Base-by-base conservation (phyloP, 768 basidiomycete species). In the Heimioporus sp. region DNA sequence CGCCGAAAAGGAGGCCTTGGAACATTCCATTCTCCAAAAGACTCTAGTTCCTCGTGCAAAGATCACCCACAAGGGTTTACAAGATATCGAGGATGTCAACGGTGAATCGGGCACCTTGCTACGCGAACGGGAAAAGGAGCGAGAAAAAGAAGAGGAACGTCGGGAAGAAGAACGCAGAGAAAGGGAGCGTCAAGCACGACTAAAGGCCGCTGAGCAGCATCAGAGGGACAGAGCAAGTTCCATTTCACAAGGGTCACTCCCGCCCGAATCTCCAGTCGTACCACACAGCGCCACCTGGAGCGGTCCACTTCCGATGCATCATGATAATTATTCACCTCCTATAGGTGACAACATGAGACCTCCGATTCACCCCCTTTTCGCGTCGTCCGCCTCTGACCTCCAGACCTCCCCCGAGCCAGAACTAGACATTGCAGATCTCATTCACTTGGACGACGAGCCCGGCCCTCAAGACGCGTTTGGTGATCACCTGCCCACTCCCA, bases 31-130 rank as follows among this genome's bases (percentile, higher is more conserved):
- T 59, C 73, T 94, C 53, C 80, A 83, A 64, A 89, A 86, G 69
- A 76, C 80, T 10, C 73, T 75, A 10, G 77, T 80, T 20, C 75
- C 79, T 32, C 78, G 81, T 34, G 89, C 92, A 48, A 95, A 94
- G 69, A 87, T 92, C 54, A 96, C 92, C 24, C 92, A 94, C 76
- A 96, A 96, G 71, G 92, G 92, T 47, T 72, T 94, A 55, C 86
- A 94, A 75, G 87, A 92, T 62, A 92, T 96, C 62, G 92, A 96
- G 67, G 85, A 85, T 66, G 71, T 86, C 49, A 81, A 82, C 59
- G 86, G 83, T 13, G 80, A 83, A 57, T 68, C 69, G 17, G 48
- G 50, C 21, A 51, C 57, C 43, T 69, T 74, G 59, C 21, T 59
- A n/a, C 69, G 66, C 36, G 69, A 74, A 41, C 71, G 77, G 19